Conservation (phyloP, 768 basidiomycete genomes). For the Boletus huronensis region DNA sequence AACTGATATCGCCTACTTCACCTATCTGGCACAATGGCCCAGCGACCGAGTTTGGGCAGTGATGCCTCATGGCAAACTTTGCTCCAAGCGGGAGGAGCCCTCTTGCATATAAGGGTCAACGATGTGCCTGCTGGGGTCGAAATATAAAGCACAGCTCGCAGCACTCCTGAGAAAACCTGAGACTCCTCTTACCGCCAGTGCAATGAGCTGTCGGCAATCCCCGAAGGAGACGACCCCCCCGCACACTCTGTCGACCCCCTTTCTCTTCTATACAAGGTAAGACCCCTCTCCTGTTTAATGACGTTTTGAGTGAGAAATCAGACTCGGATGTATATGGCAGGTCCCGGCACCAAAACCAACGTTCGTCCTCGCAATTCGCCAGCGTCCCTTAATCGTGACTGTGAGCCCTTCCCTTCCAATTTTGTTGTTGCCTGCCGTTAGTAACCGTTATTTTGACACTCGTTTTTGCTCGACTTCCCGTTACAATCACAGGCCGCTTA, state of each 20-base stretch:
- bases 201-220: conserved; percentile 12
- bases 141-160: conserved; percentile 11
- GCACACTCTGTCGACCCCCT: conserved; percentile 7
- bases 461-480: neutral
- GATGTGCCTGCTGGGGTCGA: conserved; percentile 16
- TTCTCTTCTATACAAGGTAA: neutral
- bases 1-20: neutral
- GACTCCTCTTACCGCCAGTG: neutral
- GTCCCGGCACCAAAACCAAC: conserved; percentile 19
- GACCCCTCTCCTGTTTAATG: conserved; percentile 5
- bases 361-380: conserved; percentile 25
- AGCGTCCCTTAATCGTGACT: conserved; percentile 2
- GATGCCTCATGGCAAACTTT: conserved; percentile 4
- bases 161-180: neutral
- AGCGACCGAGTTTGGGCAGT: conserved; percentile 15
- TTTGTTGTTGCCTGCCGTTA: conserved; percentile 17
- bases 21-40: conserved; percentile 10
- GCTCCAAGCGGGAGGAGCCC: neutral
- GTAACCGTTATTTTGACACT: conserved; percentile 14
- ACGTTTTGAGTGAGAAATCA: no score
- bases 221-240: conserved; percentile 14
- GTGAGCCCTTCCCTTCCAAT: conserved; percentile 11
- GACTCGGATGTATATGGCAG: conserved; percentile 13
- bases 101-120: conserved; percentile 7
- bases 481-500: conserved; percentile 3